Evolutionary conservation across 495 filamentous ascomycete genomes (phyloP).

Genomic region (Paragyromitra xinjiangensis): DNA sequence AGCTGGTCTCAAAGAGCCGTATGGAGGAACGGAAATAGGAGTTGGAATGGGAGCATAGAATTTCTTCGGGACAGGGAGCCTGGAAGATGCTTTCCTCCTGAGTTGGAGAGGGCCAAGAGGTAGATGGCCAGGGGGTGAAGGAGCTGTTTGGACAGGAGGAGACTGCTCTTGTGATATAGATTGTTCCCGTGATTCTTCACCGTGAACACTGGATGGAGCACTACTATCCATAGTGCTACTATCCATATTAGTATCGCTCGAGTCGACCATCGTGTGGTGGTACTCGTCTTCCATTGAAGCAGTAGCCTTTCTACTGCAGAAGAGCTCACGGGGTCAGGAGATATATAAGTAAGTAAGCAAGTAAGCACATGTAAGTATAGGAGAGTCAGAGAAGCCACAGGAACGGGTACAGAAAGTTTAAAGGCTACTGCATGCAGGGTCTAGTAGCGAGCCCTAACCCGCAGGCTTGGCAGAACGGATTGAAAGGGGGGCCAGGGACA

Average conservation of each 20-base stretch:
- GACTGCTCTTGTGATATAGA: conserved; percentile 33
- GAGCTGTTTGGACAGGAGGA: conserved; percentile 13
- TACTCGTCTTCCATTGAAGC: conserved; percentile 29
- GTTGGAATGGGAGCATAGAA: conserved; percentile 27
- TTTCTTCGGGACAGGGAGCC: conserved; percentile 52
- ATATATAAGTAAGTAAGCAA: background rate
- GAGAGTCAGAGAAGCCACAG: conserved; percentile 4
- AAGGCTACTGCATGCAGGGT: conserved; percentile 35
- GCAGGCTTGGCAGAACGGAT: conserved; percentile 23
- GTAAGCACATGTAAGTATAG: background rate
- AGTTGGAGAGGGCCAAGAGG: conserved; percentile 35
- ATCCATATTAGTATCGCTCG: conserved; percentile 37
- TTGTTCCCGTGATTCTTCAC: conserved; percentile 37
- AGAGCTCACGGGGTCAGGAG: conserved; percentile 15
- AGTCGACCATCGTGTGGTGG: conserved; percentile 29
- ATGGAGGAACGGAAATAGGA: conserved; percentile 36
- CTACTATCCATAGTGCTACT: conserved; percentile 39
- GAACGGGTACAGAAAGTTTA: conserved; percentile 29
- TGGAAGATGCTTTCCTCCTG: conserved; percentile 47
- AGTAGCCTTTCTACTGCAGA: conserved; percentile 11
- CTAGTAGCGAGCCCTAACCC: conserved; percentile 26
- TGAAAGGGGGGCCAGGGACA: conserved; percentile 21
- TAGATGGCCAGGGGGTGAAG: conserved; percentile 3
- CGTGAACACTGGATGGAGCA: conserved; percentile 43
- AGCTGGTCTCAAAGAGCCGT: conserved; percentile 44